Evolutionary conservation across 2,329 filamentous ascomycete genomes (phyloP).

Genomic region (Fusarium oxysporum): DNA sequence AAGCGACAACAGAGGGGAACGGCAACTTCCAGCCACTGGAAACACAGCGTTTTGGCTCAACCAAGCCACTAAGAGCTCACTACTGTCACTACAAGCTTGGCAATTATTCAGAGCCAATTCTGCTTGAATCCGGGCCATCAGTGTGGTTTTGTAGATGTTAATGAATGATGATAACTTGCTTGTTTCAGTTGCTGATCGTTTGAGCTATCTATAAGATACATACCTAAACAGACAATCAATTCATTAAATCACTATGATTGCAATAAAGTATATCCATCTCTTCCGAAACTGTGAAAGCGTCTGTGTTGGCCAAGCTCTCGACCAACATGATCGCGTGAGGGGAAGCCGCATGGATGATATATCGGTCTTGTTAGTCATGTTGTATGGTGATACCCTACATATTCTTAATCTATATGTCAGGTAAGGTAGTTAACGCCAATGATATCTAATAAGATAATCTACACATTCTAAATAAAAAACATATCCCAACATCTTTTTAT

Average conservation of each 20-base stretch:
- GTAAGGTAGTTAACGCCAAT: not conserved
- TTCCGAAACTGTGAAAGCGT: not conserved
- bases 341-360: not conserved
- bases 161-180: not conserved
- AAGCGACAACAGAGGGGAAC: constrained; percentile 16
- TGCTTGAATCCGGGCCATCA: not conserved
- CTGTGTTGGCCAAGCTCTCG: constrained; percentile 12
- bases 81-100: constrained; percentile 13
- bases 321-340: constrained; percentile 26
- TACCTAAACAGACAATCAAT: no score
- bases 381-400: not conserved
- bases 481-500: no score
- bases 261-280: not conserved
- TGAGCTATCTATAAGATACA: not conserved
- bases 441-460: not conserved
- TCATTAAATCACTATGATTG: not conserved
- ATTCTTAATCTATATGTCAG: not conserved
- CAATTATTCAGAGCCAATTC: constrained; percentile 3
- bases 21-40: constrained; percentile 30
- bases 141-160: not conserved
- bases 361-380: not conserved
- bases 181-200: not conserved
- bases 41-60: not conserved
- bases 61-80: constrained; percentile 20
- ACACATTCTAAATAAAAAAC: not conserved